These are phyloP conservation scores for Lyophyllum shimeji DNA, from an alignment of 768 basidiomycete genomes.

Conservation along the genomic window DNA sequence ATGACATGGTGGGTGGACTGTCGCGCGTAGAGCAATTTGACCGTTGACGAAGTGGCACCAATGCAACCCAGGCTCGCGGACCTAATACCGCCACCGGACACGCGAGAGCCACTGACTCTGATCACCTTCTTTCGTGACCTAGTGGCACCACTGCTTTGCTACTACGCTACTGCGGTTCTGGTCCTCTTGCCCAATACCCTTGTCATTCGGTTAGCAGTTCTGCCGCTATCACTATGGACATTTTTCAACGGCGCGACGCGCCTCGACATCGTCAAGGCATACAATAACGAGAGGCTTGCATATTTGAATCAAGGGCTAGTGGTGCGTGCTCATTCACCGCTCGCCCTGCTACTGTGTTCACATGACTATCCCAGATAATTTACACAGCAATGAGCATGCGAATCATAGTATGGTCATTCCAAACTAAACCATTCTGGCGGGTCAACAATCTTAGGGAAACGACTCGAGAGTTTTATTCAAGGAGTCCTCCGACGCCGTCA, in stretches of 20 bases:
- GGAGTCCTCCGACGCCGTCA: conserved; percentile 8
- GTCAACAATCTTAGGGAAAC: conserved; percentile 13
- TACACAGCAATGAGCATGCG: conserved; percentile 37
- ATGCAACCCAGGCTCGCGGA: conserved; percentile 21
- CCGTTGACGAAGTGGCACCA: background rate
- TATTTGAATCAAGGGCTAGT: conserved; percentile 46
- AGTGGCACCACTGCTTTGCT: conserved; percentile 41
- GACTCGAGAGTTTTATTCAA: conserved; percentile 10
- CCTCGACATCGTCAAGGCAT: conserved; percentile 39
- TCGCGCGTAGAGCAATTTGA: background rate
- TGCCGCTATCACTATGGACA: conserved; percentile 47
- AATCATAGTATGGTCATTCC: conserved; percentile 40
- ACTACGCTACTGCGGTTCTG: conserved; percentile 53
- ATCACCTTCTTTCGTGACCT: conserved; percentile 35
- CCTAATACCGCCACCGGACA: conserved; percentile 26
- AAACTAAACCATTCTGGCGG: conserved; percentile 31
- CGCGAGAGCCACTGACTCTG: conserved; percentile 33
- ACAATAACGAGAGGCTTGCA: conserved; percentile 31
- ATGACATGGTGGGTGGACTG: conserved; percentile 17
- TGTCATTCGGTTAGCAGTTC: conserved; percentile 41
- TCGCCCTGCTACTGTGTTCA: background rate
- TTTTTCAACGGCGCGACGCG: conserved; percentile 42
- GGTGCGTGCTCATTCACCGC: conserved; percentile 28
- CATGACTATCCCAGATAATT: conserved; percentile 29
- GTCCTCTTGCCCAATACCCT: conserved; percentile 47